These are phyloP conservation scores for Fragilariopsis cylindrus DNA, from an alignment of 108 stramenopile genomes.

Conservation along the genomic window DNA sequence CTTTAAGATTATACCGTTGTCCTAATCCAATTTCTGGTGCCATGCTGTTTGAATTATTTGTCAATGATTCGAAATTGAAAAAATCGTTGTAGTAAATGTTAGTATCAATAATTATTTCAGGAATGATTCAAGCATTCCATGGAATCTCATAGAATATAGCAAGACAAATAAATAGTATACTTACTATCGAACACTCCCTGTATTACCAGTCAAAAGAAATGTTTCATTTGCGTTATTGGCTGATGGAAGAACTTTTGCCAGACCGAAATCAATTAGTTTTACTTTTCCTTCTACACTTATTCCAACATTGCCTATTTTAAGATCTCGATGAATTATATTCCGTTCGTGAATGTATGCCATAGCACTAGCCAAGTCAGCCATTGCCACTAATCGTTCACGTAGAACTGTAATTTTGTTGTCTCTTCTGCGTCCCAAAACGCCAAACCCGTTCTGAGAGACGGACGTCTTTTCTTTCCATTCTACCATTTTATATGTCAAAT, in stretches of 20 bases:
- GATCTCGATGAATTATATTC: constrained; percentile 34
- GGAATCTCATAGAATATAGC: too few species aligned
- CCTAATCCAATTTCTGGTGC: constrained; percentile 53
- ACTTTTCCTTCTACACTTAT: constrained; percentile 17
- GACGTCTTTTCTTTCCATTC: constrained; percentile 22
- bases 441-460: background rate
- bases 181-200: constrained; percentile 33
- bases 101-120: too few species aligned
- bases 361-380: constrained; percentile 22
- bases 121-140: too few species aligned
- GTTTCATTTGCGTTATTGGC: constrained; percentile 20
- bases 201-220: constrained; percentile 34
- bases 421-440: constrained; percentile 14
- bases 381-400: constrained; percentile 19
- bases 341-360: constrained; percentile 33
- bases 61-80: too few species aligned
- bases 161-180: background rate
- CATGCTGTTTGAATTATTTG: constrained; percentile 37
- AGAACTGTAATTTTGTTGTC: background rate
- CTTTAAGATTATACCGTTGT: constrained; percentile 43
- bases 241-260: constrained; percentile 40
- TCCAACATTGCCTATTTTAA: constrained; percentile 42
- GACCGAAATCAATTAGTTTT: constrained; percentile 45
- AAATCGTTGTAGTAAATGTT: too few species aligned
- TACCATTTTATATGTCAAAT: constrained; percentile 36